Conservation (phyloP, 768 basidiomycete genomes). For the Kwoniella bestiolae region DNA sequence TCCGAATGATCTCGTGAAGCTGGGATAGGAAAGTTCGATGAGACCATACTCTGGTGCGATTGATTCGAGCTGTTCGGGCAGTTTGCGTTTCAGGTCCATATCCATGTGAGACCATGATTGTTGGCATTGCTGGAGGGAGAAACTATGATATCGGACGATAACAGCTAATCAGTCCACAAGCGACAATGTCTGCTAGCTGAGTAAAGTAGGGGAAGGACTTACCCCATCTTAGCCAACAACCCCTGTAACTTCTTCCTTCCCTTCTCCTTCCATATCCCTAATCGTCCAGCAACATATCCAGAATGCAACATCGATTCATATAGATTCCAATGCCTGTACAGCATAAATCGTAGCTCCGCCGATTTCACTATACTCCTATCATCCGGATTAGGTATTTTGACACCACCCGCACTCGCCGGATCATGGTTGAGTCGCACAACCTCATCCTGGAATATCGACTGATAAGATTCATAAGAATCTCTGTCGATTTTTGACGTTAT, state of each 20-base stretch:
- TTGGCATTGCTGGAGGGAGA: slow-evolving; percentile 91
- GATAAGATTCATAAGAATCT: slow-evolving; percentile 78
- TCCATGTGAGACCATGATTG: slow-evolving; percentile 96
- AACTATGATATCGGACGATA: slow-evolving; percentile 61
- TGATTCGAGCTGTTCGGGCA: slow-evolving; percentile 79
- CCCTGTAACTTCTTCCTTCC: slow-evolving; percentile 88
- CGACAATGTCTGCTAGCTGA: background rate
- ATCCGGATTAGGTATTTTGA: slow-evolving; percentile 64
- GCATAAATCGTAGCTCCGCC: slow-evolving; percentile 90
- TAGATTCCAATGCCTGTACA: slow-evolving; percentile 96
- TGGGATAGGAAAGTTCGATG: slow-evolving; percentile 88
- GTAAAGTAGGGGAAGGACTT: slow-evolving; percentile 37
- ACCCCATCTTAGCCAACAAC: slow-evolving; percentile 98
- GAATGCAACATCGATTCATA: slow-evolving; percentile 99
- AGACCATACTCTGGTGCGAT: slow-evolving; percentile 95
- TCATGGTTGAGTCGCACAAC: slow-evolving; percentile 81
- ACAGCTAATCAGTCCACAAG: background rate
- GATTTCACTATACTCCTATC: slow-evolving; percentile 78
- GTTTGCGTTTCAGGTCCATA: slow-evolving; percentile 80
- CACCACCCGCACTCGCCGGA: slow-evolving; percentile 39
- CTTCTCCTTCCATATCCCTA: slow-evolving; percentile 95
- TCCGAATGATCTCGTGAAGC: slow-evolving; percentile 89
- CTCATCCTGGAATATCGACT: slow-evolving; percentile 82
- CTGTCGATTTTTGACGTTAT: slow-evolving; percentile 84
- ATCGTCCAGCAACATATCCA: slow-evolving; percentile 89